phyloP scores from a whole-genome alignment of 2,329 filamentous ascomycete species.

The Aspergillus sp. region DNA sequence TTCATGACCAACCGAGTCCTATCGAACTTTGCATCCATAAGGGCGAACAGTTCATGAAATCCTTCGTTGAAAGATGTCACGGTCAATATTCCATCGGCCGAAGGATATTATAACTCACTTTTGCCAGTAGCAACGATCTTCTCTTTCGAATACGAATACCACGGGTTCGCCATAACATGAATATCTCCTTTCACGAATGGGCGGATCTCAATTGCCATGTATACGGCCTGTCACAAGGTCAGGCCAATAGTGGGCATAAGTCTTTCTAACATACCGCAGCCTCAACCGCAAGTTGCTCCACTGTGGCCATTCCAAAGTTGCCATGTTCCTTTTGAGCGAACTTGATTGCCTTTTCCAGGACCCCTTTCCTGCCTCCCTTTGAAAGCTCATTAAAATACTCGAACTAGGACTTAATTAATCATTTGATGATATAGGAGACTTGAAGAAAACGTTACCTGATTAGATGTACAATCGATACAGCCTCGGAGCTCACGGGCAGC shows the following conservation, averaged over 20 bases:
- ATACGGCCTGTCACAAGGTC: neutral
- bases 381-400: conserved; percentile 1
- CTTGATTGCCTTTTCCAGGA: neutral
- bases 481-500: neutral
- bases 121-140: neutral
- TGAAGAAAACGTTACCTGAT: neutral
- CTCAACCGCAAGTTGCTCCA: conserved; percentile 5
- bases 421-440: too few species aligned
- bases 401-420: neutral
- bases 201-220: neutral
- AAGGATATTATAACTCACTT: neutral
- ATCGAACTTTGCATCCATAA: neutral
- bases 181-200: conserved; percentile 1
- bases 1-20: conserved; percentile 2
- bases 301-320: neutral
- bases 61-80: neutral
- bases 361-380: neutral
- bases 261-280: neutral
- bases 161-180: conserved; percentile 6
- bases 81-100: neutral
- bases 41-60: neutral
- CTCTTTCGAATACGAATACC: neutral
- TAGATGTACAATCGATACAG: conserved; percentile 8
- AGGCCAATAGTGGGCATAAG: neutral
- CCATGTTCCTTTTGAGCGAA: neutral